Conservation (phyloP, 768 basidiomycete genomes). For the Amanita muscaria region DNA sequence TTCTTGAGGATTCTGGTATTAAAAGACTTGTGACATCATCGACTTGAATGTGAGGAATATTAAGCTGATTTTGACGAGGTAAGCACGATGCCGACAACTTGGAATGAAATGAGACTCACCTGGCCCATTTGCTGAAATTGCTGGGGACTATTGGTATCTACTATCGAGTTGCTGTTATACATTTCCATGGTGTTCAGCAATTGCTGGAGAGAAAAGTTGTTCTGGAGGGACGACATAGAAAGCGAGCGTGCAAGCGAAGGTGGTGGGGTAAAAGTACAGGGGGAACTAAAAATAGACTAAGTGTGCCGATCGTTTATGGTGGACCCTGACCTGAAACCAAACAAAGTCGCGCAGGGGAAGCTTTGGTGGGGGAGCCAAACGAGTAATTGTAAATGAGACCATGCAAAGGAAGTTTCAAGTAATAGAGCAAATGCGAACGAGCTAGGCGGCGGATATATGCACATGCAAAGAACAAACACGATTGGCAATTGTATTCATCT, state of each 20-base stretch:
- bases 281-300: constrained; percentile 4
- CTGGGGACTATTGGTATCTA: not conserved
- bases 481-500: not conserved
- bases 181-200: not conserved
- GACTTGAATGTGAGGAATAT: too few relatives aligned
- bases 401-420: too few relatives aligned
- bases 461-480: not conserved
- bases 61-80: too few relatives aligned
- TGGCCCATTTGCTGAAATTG: not conserved
- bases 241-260: not conserved
- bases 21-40: not conserved
- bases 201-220: constrained; percentile 3
- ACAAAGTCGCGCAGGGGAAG: too few relatives aligned
- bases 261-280: not conserved
- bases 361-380: too few relatives aligned
- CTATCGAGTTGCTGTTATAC: not conserved
- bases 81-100: too few relatives aligned
- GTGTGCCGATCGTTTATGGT: not conserved
- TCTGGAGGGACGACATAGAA: not conserved
- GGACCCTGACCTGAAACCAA: too few relatives aligned
- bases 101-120: not conserved
- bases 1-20: not conserved
- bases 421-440: not conserved
- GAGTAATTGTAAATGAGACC: too few relatives aligned
- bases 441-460: not conserved